phyloP scores from a whole-genome alignment of 306 rosid genomes.

The Sphenostylis stenocarpa region DNA sequence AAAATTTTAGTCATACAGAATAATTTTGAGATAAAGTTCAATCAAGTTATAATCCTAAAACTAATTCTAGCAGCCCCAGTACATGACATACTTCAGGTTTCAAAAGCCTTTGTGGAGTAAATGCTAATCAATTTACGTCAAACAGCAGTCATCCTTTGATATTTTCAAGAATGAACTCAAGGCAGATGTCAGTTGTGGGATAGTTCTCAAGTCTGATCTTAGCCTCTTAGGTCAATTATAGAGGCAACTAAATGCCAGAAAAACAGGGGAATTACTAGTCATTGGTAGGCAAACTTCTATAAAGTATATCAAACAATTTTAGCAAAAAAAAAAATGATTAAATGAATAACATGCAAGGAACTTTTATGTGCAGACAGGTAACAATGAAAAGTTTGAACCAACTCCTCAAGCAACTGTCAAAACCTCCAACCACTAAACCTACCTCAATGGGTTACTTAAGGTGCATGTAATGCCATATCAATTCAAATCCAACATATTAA shows the following conservation, averaged over 20 bases:
- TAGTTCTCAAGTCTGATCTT: neutral
- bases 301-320: neutral
- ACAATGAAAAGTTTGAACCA: neutral
- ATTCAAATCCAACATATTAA: neutral
- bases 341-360: neutral
- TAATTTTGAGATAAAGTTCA: neutral
- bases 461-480: neutral
- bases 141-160: constrained; percentile 1
- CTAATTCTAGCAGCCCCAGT: neutral
- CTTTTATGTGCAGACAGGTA: neutral
- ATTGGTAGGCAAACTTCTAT: neutral
- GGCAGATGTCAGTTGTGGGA: neutral
- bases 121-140: neutral
- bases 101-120: neutral
- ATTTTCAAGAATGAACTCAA: neutral
- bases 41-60: neutral
- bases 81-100: neutral
- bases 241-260: neutral
- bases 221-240: neutral
- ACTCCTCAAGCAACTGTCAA: neutral
- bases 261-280: neutral
- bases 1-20: constrained; percentile 1
- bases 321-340: neutral
- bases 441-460: neutral
- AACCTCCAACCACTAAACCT: neutral